A percentile compares a stretch with the other conserved stretches of the same genome.
Conservation (phyloP, 495 filamentous ascomycete genomes). For the Hamigera avellanea region DNA sequence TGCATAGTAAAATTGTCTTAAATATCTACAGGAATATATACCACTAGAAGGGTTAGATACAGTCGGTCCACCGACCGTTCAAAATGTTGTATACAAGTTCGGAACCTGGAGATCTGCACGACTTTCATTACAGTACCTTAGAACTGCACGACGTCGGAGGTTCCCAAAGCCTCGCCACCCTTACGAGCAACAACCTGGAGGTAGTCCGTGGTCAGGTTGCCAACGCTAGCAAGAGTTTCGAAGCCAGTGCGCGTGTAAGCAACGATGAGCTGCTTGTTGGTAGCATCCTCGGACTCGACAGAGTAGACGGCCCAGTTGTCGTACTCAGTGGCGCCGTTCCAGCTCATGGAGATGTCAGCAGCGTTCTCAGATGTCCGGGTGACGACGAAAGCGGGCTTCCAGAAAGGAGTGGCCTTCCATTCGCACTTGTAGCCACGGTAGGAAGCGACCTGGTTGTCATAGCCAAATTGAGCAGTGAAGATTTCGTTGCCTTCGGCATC, state of each 20-base stretch:
- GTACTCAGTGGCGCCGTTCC: slow-evolving; percentile 33
- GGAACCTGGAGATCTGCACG: too few species aligned
- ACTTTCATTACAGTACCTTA: too few species aligned
- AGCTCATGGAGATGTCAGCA: slow-evolving; percentile 22
- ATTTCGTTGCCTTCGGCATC: slow-evolving; percentile 19
- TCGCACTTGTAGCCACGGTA: slow-evolving; percentile 30
- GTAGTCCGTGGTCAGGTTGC: slow-evolving; percentile 11
- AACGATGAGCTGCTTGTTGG: slow-evolving; percentile 11
- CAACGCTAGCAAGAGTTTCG: slow-evolving; percentile 16
- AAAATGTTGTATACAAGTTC: too few species aligned
- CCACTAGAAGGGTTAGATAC: too few species aligned
- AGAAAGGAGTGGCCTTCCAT: slow-evolving; percentile 30
- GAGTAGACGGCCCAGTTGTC: slow-evolving; percentile 25
- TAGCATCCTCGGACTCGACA: slow-evolving; percentile 10
- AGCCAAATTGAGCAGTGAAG: slow-evolving; percentile 25
- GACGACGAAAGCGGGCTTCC: slow-evolving; percentile 19
- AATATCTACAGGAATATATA: too few species aligned
- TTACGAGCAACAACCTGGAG: slow-evolving; percentile 22
- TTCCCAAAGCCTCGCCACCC: slow-evolving; percentile 5
- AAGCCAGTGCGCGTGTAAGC: slow-evolving; percentile 21
- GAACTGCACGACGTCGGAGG: too few species aligned
- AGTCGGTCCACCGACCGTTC: too few species aligned
- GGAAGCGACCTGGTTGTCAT: slow-evolving; percentile 24
- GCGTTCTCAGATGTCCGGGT: slow-evolving; percentile 5
- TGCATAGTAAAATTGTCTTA: too few species aligned